Conservation (phyloP, 148 eudicot genomes). For the Amaranthus cruentus region DNA sequence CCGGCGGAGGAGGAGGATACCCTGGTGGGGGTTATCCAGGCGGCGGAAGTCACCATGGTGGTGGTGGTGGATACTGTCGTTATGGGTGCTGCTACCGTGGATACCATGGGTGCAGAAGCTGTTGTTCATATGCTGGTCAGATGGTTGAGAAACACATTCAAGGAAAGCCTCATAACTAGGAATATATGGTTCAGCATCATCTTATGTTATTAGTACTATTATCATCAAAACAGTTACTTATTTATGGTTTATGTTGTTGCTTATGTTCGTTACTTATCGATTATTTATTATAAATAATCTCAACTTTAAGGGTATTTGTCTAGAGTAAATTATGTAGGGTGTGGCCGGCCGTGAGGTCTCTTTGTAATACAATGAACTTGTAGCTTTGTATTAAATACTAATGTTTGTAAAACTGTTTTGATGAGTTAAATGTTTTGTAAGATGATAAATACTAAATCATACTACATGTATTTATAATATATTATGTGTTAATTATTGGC, state of each 20-base stretch:
- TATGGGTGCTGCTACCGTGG: slow-evolving; percentile 26
- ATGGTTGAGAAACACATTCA: neutral
- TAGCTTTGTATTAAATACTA: too few relatives aligned
- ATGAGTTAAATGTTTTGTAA: too few relatives aligned
- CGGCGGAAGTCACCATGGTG: slow-evolving; percentile 1
- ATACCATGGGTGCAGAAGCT: slow-evolving; percentile 18
- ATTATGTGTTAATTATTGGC: too few relatives aligned
- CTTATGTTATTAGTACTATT: neutral
- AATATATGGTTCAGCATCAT: neutral
- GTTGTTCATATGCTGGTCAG: slow-evolving; percentile 20
- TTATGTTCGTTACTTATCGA: slow-evolving; percentile 1
- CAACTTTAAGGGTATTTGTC: neutral
- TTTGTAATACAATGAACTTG: too few relatives aligned
- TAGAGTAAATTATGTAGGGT: neutral
- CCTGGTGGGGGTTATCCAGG: slow-evolving; percentile 8
- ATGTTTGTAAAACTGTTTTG: too few relatives aligned
- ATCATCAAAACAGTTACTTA: neutral
- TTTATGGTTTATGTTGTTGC: slow-evolving; percentile 2
- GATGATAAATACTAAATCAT: too few relatives aligned
- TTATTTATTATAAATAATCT: neutral
- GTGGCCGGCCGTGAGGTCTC: too few relatives aligned
- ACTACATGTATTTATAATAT: too few relatives aligned
- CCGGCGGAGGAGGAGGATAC: slow-evolving; percentile 10
- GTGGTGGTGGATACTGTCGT: slow-evolving; percentile 15
- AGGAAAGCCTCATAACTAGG: slow-evolving; percentile 16